Conservation (phyloP, 805 yeast species). For the Starmerella etchellsii region DNA sequence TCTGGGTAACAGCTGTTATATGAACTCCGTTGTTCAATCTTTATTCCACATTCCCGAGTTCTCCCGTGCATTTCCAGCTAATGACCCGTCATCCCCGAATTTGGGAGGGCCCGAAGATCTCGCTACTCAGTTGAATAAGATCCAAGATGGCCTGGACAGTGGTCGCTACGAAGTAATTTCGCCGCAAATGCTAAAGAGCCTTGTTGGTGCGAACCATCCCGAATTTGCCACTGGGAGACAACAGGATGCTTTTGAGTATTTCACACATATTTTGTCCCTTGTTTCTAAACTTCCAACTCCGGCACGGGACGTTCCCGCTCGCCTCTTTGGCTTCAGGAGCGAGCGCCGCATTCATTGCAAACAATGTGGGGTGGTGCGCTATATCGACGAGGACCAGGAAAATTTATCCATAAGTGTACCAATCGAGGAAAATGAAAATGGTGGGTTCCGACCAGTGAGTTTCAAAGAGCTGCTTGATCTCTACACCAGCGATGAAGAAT, state of each 20-base stretch:
- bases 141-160: conserved; percentile 65
- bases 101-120: conserved; percentile 51
- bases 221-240: conserved; percentile 82
- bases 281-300: conserved; percentile 30
- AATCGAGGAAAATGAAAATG: conserved; percentile 33
- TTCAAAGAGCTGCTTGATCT: conserved; percentile 40
- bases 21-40: conserved; percentile 68
- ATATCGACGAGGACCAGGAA: conserved; percentile 46
- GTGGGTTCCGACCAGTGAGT: conserved; percentile 35
- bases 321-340: conserved; percentile 48
- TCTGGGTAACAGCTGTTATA: conserved; percentile 84
- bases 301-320: conserved; percentile 33
- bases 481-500: conserved; percentile 42
- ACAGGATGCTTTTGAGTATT: conserved; percentile 91
- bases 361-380: conserved; percentile 48
- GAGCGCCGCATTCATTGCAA: conserved; percentile 51
- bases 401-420: conserved; percentile 51
- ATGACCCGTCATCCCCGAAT: conserved; percentile 15
- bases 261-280: conserved; percentile 51
- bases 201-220: conserved; percentile 63
- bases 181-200: conserved; percentile 61
- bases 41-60: conserved; percentile 36
- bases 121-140: conserved; percentile 60
- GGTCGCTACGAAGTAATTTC: conserved; percentile 61
- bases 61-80: conserved; percentile 23